These are phyloP conservation scores for Globisporangium cylindrosporum DNA, from an alignment of 352 stramenopile genomes.

Conservation along the genomic window DNA sequence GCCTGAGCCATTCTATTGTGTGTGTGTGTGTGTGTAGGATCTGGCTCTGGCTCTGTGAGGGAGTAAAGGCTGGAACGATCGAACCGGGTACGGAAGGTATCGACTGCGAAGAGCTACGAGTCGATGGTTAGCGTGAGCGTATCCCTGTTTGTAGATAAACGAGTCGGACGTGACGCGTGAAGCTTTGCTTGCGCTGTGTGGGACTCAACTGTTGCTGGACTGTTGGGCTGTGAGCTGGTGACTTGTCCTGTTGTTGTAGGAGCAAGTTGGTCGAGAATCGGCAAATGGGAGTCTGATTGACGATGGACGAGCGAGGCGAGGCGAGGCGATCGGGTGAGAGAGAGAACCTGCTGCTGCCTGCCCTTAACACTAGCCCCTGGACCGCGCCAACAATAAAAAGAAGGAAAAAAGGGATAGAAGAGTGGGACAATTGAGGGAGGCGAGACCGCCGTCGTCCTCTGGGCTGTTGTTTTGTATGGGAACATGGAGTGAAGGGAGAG, in stretches of 20 bases:
- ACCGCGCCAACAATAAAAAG: constrained; percentile 8
- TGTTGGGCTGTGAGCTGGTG: neutral
- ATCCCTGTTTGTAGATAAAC: neutral
- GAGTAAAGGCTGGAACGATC: neutral
- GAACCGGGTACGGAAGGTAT: neutral
- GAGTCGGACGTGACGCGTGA: neutral
- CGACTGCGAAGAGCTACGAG: constrained; percentile 1
- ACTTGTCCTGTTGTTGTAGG: neutral
- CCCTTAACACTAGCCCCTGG: neutral
- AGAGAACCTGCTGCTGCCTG: neutral
- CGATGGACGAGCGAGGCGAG: neutral
- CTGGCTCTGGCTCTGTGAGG: constrained; percentile 2
- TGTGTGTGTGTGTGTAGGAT: neutral
- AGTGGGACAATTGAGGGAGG: neutral
- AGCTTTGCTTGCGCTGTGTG: neutral
- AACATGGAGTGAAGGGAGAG: neutral
- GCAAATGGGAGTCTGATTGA: constrained; percentile 15
- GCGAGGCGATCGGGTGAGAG: neutral
- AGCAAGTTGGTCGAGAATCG: constrained; percentile 14
- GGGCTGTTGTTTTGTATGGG: neutral
- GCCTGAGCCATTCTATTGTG: constrained; percentile 15
- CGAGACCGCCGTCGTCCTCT: neutral
- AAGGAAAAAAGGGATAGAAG: constrained; percentile 11
- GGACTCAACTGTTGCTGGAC: neutral
- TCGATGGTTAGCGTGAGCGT: neutral